A percentile compares a stretch with the other conserved stretches of the same genome.
phyloP scores from a whole-genome alignment of 805 yeast genomes.

The Wickerhamiella brachini region DNA sequence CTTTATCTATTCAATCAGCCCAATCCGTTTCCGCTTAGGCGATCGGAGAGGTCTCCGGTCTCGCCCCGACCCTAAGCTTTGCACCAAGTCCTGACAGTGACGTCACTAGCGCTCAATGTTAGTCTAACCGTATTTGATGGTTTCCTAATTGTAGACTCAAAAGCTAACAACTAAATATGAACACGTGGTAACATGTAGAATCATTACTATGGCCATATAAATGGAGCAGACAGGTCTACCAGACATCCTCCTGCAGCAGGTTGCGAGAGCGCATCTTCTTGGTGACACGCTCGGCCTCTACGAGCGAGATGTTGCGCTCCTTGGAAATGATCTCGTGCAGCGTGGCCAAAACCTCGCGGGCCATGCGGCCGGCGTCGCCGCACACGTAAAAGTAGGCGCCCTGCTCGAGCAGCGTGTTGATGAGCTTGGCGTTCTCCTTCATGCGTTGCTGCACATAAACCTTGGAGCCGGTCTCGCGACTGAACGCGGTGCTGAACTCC shows the following conservation, averaged over 20 bases:
- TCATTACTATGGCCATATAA: background rate
- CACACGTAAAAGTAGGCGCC: constrained; percentile 92
- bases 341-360: constrained; percentile 75
- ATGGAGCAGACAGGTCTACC: too few relatives aligned
- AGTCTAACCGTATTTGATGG: too few relatives aligned
- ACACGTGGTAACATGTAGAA: too few relatives aligned
- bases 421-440: constrained; percentile 31
- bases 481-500: constrained; percentile 70
- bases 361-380: constrained; percentile 95
- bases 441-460: constrained; percentile 80
- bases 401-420: constrained; percentile 38
- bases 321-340: constrained; percentile 48
- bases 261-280: constrained; percentile 71
- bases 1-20: too few relatives aligned
- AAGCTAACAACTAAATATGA: too few relatives aligned
- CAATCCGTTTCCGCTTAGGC: too few relatives aligned
- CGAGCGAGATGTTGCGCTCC: constrained; percentile 48
- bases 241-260: constrained; percentile 93
- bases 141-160: too few relatives aligned
- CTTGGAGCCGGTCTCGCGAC: constrained; percentile 50
- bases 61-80: too few relatives aligned
- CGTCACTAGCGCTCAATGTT: too few relatives aligned
- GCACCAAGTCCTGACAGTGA: too few relatives aligned
- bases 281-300: constrained; percentile 61
- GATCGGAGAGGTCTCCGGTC: too few relatives aligned